These are phyloP conservation scores for Erigeron canadensis DNA, from an alignment of 129 eudicot genomes.

Conservation along the genomic window DNA sequence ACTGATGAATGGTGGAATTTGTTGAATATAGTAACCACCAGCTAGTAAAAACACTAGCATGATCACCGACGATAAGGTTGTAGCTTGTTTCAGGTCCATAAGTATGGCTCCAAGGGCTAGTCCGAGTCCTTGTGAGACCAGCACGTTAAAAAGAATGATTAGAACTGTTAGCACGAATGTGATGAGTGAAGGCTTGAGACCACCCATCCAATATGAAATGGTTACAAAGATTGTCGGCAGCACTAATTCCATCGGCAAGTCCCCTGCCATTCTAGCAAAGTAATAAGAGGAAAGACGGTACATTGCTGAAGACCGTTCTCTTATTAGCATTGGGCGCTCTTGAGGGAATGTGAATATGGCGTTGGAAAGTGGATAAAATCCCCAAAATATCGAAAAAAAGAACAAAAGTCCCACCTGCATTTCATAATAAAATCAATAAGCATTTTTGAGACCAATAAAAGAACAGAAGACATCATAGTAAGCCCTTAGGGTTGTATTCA, in stretches of 20 bases:
- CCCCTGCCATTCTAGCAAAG: constrained; percentile 76
- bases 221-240: constrained; percentile 77
- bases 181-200: constrained; percentile 66
- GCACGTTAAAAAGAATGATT: constrained; percentile 75
- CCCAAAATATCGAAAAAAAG: constrained; percentile 97
- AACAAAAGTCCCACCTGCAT: constrained; percentile 86
- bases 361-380: constrained; percentile 83
- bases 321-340: constrained; percentile 75
- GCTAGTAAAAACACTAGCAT: constrained; percentile 87
- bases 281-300: constrained; percentile 88
- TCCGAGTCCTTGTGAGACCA: constrained; percentile 95
- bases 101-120: constrained; percentile 89
- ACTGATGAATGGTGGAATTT: constrained; percentile 63
- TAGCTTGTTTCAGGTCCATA: constrained; percentile 86
- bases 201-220: constrained; percentile 88
- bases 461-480: too few species aligned
- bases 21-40: constrained; percentile 88
- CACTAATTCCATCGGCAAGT: constrained; percentile 92
- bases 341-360: constrained; percentile 89
- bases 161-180: constrained; percentile 67
- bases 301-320: constrained; percentile 80
- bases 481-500: too few species aligned
- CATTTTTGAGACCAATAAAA: too few species aligned
- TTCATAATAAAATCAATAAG: constrained; percentile 7
- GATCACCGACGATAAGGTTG: constrained; percentile 76